Percentiles rank a stretch among this genome's conserved stretches.
Conservation (phyloP, 305 asterid species). For the Rubia balearica region DNA sequence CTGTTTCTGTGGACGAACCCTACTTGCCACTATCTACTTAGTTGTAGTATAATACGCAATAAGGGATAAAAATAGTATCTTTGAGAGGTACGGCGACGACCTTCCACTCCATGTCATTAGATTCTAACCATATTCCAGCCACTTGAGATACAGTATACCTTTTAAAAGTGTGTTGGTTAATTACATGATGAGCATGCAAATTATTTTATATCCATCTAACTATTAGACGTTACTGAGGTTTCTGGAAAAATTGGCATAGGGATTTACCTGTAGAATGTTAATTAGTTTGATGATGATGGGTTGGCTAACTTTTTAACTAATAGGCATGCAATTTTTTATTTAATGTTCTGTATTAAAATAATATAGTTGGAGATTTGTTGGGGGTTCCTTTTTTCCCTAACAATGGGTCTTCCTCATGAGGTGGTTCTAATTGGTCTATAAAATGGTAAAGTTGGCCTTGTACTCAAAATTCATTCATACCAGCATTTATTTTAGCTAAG, state of each 20-base stretch:
- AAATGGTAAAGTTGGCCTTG: not conserved
- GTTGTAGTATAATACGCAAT: too few species aligned
- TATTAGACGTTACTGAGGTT: not conserved
- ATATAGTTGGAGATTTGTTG: not conserved
- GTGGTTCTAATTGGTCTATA: not conserved
- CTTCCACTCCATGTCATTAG: not conserved
- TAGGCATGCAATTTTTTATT: not conserved
- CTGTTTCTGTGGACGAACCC: too few species aligned
- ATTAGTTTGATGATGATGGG: not conserved
- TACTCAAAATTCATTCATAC: not conserved
- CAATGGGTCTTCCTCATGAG: too few species aligned
- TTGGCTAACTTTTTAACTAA: not conserved
- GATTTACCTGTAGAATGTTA: not conserved
- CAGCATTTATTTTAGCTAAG: not conserved
- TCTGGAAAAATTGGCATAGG: not conserved
- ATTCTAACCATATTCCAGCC: not conserved
- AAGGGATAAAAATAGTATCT: too few species aligned
- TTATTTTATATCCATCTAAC: not conserved
- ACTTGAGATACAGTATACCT: not conserved
- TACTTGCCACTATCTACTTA: too few species aligned
- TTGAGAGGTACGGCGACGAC: too few species aligned
- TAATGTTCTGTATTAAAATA: not conserved
- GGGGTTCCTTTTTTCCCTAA: not conserved
- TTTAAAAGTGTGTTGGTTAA: not conserved
- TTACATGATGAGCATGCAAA: not conserved